A percentile compares a stretch with the other conserved stretches of the same genome.
These are phyloP conservation scores for Albophoma yamanashiensis DNA, from an alignment of 2,329 filamentous ascomycete genomes.

Conservation along the genomic window DNA sequence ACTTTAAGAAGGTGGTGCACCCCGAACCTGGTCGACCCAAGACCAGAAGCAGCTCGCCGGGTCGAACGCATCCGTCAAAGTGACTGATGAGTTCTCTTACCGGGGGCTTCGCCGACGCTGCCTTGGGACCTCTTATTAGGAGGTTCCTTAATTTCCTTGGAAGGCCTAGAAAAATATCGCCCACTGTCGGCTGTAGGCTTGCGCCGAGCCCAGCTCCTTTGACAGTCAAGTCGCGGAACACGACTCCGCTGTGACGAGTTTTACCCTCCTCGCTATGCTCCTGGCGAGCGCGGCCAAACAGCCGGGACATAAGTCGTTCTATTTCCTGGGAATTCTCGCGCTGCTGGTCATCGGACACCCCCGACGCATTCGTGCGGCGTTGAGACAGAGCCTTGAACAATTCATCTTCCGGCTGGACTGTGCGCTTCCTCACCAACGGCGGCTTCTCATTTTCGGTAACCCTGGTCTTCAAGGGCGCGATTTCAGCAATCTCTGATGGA, in stretches of 20 bases:
- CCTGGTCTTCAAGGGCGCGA: not conserved
- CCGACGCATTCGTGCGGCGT: slow-evolving; percentile 29
- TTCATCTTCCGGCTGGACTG: slow-evolving; percentile 34
- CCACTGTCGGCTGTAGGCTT: slow-evolving; percentile 39
- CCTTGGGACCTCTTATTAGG: slow-evolving; percentile 39
- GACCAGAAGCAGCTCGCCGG: slow-evolving; percentile 59
- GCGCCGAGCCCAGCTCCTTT: slow-evolving; percentile 60
- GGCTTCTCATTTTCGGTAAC: not conserved
- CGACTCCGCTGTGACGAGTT: slow-evolving; percentile 56
- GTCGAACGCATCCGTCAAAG: slow-evolving; percentile 57
- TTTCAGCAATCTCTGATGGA: not conserved
- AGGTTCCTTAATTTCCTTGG: slow-evolving; percentile 31
- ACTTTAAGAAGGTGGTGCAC: slow-evolving; percentile 62
- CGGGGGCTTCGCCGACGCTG: slow-evolving; percentile 42
- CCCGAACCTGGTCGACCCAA: slow-evolving; percentile 57
- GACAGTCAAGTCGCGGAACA: slow-evolving; percentile 61
- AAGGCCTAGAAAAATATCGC: slow-evolving; percentile 52
- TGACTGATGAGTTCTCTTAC: slow-evolving; percentile 54
- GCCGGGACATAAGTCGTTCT: slow-evolving; percentile 53
- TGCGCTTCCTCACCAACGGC: slow-evolving; percentile 12
- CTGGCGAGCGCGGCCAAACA: slow-evolving; percentile 57
- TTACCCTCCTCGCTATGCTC: slow-evolving; percentile 59
- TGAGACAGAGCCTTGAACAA: slow-evolving; percentile 37
- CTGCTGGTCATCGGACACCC: slow-evolving; percentile 19
- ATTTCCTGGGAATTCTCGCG: slow-evolving; percentile 39